These are phyloP conservation scores for Brettanomyces custersianus DNA, from an alignment of 805 yeast species.

Conservation along the genomic window DNA sequence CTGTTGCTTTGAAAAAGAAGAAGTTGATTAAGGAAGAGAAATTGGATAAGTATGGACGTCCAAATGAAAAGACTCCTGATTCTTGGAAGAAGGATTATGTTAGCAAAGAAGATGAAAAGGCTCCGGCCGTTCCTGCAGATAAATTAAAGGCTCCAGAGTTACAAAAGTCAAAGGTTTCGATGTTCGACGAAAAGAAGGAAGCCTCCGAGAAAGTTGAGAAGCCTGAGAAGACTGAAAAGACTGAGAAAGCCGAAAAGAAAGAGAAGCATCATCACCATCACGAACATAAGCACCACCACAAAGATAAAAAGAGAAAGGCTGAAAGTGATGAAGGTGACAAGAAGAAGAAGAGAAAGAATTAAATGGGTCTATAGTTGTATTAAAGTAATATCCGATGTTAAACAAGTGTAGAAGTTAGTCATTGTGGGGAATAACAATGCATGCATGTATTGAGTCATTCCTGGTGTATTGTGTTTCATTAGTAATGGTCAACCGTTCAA, in stretches of 20 bases:
- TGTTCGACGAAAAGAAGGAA: slow-evolving; percentile 20
- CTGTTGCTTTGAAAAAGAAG: slow-evolving; percentile 97
- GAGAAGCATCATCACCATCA: slow-evolving; percentile 21
- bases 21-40: slow-evolving; percentile 96
- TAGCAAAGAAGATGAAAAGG: slow-evolving; percentile 54
- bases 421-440: too few species aligned
- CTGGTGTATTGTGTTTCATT: too few species aligned
- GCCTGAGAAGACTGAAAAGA: slow-evolving; percentile 28
- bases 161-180: slow-evolving; percentile 39
- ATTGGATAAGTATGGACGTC: slow-evolving; percentile 91
- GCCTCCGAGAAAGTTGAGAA: slow-evolving; percentile 33
- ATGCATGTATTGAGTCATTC: too few species aligned
- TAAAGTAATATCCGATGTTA: too few species aligned
- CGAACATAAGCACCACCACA: slow-evolving; percentile 7
- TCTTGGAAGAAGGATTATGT: slow-evolving; percentile 84
- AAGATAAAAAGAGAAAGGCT: slow-evolving; percentile 5
- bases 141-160: slow-evolving; percentile 33
- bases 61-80: slow-evolving; percentile 88
- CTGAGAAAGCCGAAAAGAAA: slow-evolving; percentile 13
- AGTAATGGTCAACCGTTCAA: too few species aligned
- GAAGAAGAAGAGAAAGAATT: slow-evolving; percentile 18
- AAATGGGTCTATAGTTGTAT: too few species aligned
- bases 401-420: too few species aligned
- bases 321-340: slow-evolving; percentile 8
- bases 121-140: slow-evolving; percentile 50